phyloP scores from a whole-genome alignment of 2,329 filamentous ascomycete genomes.

The Cadophora malorum region DNA sequence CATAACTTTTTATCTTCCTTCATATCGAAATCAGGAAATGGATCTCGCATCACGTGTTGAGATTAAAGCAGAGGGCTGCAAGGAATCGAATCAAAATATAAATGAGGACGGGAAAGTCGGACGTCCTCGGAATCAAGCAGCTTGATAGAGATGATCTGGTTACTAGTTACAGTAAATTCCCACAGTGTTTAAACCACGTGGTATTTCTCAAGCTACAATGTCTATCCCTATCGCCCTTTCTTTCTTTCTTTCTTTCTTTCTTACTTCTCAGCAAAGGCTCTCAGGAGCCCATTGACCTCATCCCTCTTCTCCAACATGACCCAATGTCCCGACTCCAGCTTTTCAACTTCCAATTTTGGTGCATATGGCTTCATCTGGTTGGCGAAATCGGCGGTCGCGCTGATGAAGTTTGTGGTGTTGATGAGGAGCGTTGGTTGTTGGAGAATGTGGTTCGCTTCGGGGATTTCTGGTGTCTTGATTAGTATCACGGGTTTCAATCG shows the following conservation, averaged over 20 bases:
- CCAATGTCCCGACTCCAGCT: constrained; percentile 33
- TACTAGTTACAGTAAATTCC: no score
- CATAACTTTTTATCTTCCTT: no score
- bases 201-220: no score
- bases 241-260: neutral
- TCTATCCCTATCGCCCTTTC: no score
- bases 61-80: no score
- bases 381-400: constrained; percentile 25
- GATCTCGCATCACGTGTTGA: no score
- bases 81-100: no score
- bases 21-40: no score
- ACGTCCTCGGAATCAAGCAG: no score
- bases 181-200: no score
- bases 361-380: constrained; percentile 29
- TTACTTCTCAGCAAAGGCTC: constrained; percentile 23
- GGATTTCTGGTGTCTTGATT: constrained; percentile 23
- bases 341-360: constrained; percentile 18
- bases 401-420: constrained; percentile 28
- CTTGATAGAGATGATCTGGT: no score
- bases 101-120: no score
- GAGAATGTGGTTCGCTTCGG: constrained; percentile 25
- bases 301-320: constrained; percentile 32
- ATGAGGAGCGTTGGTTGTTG: constrained; percentile 30
- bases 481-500: neutral
- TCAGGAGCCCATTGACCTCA: constrained; percentile 29